phyloP scores from a whole-genome alignment of 306 rosid species.

The Leucaena leucocephala region DNA sequence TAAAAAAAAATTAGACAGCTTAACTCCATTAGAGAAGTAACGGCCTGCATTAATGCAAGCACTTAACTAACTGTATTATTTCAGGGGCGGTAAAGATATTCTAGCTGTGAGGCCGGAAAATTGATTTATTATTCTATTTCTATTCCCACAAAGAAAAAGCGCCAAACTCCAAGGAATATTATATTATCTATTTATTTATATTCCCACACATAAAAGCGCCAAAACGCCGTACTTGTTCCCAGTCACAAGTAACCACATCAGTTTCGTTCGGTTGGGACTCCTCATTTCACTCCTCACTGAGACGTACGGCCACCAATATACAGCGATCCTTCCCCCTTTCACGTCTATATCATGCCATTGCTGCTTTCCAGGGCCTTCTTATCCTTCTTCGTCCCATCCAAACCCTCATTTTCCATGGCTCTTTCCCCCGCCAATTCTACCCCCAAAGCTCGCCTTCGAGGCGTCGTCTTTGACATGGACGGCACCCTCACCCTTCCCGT shows the following conservation, averaged over 20 bases:
- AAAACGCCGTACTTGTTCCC: background rate
- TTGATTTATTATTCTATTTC: too few species aligned
- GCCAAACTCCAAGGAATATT: too few species aligned
- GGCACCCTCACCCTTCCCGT: constrained; percentile 93
- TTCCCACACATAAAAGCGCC: background rate
- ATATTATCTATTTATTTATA: too few species aligned
- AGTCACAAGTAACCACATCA: background rate
- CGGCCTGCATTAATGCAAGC: too few species aligned
- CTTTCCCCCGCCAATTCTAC: constrained; percentile 18
- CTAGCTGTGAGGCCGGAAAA: too few species aligned
- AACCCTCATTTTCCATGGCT: constrained; percentile 46
- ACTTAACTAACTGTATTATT: background rate
- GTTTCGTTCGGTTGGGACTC: background rate
- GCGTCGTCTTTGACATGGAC: constrained; percentile 97
- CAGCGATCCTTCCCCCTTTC: background rate
- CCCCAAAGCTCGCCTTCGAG: constrained; percentile 65
- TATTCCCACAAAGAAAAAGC: background rate
- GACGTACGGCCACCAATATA: background rate
- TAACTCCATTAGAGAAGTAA: too few species aligned
- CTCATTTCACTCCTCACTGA: background rate
- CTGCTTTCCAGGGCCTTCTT: constrained; percentile 35
- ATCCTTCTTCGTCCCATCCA: constrained; percentile 26
- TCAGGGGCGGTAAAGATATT: too few species aligned
- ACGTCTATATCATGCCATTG: constrained; percentile 24
- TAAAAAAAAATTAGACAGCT: too few species aligned